Evolutionary conservation across 2,329 filamentous ascomycete species (phyloP), one percentile per base, ranked within the genome.

Genomic region (Paecilomyces fulvus): DNA sequence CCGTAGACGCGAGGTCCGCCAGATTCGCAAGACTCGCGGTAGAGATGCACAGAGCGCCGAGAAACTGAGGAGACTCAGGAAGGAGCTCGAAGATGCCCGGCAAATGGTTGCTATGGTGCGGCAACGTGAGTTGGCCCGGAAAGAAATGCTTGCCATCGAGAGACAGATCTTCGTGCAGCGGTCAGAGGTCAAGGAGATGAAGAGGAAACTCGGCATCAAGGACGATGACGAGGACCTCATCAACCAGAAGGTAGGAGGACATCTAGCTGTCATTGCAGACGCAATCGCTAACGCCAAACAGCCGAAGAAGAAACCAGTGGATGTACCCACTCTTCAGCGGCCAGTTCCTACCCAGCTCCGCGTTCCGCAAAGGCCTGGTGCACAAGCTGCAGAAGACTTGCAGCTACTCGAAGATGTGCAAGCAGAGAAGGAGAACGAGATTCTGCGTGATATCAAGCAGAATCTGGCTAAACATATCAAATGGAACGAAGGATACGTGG

Each of bases 41-140:
- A 86, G 94, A 67, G 94, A 99, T 77, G 90, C 90, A 33, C 92
- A 96, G 74, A 90, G 92, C 65, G 90, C 89, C 55, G 94, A 99
- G 70, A 96, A 96, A 73, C 82, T 99, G 63, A 94, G 94, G 78
- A 90, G 89, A 70, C 78, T 99, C 67, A 86, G 94, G 55, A 87
- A 87, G 65, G 92, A 99, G 77, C 80, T 97, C 43, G 94, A 97
- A 74, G 88, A 94, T 65, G 91, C 89, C 58, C 87, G 92, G 52
- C 83, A 90, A 65, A 79, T 97, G 59, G 83, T 96, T 64, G 78
- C 86, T 46, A 79, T 90, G 69, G 85, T 95, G 53, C 85, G 86
- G 63, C 84, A 89, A 63, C 87, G 94, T 65, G 94, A 99, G 72
- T 70, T 88, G 59, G 78, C 87, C 60, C 90, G 92, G 70, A 86